Base-by-base conservation (phyloP, 2,329 filamentous ascomycete genomes). In the Cucurbitaria berberidis region DNA sequence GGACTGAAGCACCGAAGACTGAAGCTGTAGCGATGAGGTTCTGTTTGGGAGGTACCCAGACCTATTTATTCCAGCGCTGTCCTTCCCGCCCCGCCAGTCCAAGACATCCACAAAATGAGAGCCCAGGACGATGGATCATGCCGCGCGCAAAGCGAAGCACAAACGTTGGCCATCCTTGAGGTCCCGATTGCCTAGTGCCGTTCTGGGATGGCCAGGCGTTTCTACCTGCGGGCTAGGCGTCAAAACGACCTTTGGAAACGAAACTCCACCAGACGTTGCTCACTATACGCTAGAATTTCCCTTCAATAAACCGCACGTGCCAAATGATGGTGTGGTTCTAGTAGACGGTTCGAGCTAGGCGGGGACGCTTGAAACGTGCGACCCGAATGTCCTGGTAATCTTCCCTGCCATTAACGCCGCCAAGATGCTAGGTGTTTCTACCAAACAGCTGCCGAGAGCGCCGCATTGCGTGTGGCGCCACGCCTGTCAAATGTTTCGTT, bases 1-100 rank as follows among this genome's bases (percentile, higher is more conserved):
- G 67, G 59, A 68, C 55, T 64, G 64, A 63, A 59, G 48, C 61
- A 63, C 59, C 57, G 51, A 63, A 61, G 53, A 59, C 45, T 57
- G 57, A 59, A 65, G 63, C 55, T 64, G 60, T 60, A 63, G 66
- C 64, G 64, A 65, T 69, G 59, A 53, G 55, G 27, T 26, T 53
- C 32, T 50, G 19, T 7, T 32, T 19, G 45, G 42, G 51, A 53
- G 51, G 45, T 49, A 47, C 45, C 41, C 43, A 41, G 27, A 44
- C 45, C 54, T 68, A 67, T 67, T 66, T 68, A 67, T 64, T 47
- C 51, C 6, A 27, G 15, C 34, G 11, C 45, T 35, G 45, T 48
- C 47, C 41, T 48, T 39, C 40, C 44, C 39, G 42, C 41, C 34
- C 45, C 47, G 18, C 35, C 48, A 24, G 45, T 40, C 49, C 44